phyloP scores from a whole-genome alignment of 148 eudicot species.

The Diospyros kaki region DNA sequence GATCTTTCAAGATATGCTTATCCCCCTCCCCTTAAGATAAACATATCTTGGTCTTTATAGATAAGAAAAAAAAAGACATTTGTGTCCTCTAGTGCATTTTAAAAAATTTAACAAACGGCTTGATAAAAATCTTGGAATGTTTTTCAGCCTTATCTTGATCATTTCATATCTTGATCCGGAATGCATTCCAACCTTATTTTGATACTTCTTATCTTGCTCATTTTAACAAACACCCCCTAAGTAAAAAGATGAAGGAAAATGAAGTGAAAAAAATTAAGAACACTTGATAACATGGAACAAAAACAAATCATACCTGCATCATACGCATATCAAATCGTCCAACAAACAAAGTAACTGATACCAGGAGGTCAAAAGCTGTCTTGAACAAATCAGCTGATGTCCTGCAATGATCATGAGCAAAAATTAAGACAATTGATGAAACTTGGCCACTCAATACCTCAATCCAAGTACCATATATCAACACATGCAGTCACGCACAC shows the following conservation, averaged over 20 bases:
- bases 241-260: neutral
- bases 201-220: too few relatives aligned
- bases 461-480: slow-evolving; percentile 1
- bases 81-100: too few relatives aligned
- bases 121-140: too few relatives aligned
- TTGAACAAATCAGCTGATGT: slow-evolving; percentile 98
- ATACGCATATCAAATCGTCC: slow-evolving; percentile 99
- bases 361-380: slow-evolving; percentile 95
- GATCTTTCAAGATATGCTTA: too few relatives aligned
- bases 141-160: too few relatives aligned
- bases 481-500: slow-evolving; percentile 1
- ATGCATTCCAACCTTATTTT: too few relatives aligned
- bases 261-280: neutral
- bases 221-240: too few relatives aligned
- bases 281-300: neutral
- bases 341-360: slow-evolving; percentile 91
- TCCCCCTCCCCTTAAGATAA: too few relatives aligned
- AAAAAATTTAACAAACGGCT: too few relatives aligned
- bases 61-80: too few relatives aligned
- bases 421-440: neutral
- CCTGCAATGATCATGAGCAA: slow-evolving; percentile 40
- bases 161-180: too few relatives aligned
- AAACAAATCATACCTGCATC: slow-evolving; percentile 74
- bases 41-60: too few relatives aligned
- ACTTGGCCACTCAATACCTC: neutral